Conservation (phyloP, 2,329 filamentous ascomycete species). For the Verticillium longisporum region DNA sequence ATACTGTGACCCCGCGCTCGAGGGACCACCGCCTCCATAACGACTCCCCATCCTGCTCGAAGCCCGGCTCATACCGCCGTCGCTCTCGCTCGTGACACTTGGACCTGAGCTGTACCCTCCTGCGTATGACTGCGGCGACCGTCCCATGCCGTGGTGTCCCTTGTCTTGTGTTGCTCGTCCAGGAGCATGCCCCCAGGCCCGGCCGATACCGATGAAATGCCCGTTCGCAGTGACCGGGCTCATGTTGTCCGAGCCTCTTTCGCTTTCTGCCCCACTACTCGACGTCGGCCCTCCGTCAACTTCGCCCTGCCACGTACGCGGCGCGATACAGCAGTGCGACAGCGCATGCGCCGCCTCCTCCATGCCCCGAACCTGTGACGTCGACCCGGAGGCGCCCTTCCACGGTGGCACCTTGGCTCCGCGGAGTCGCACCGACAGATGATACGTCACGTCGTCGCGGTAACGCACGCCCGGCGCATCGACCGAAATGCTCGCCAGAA, state of each 20-base stretch:
- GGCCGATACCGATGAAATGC: not conserved
- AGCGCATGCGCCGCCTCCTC: constrained; percentile 39
- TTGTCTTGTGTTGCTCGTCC: not conserved
- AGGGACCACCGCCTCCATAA: not conserved
- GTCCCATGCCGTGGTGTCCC: constrained; percentile 12
- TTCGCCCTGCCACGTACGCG: constrained; percentile 29
- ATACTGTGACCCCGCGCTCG: not conserved
- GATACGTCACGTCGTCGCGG: constrained; percentile 46
- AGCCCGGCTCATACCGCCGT: constrained; percentile 5
- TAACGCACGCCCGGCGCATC: constrained; percentile 48
- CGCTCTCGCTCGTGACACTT: constrained; percentile 21
- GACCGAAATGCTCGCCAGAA: constrained; percentile 50
- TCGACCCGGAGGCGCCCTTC: constrained; percentile 24
- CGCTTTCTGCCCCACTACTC: constrained; percentile 19
- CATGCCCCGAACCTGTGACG: constrained; percentile 3
- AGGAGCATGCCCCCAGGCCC: not conserved
- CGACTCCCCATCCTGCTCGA: constrained; percentile 17
- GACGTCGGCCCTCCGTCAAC: constrained; percentile 3
- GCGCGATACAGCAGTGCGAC: constrained; percentile 45
- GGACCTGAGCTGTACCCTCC: constrained; percentile 17
- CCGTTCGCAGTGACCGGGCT: constrained; percentile 12
- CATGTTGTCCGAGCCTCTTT: constrained; percentile 14
- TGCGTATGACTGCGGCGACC: constrained; percentile 13
- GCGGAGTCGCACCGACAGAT: constrained; percentile 47
- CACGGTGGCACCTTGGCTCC: constrained; percentile 48